Evolutionary conservation across 106 monocot species (phyloP).

Genomic region (Apostasia shenzhenica): DNA sequence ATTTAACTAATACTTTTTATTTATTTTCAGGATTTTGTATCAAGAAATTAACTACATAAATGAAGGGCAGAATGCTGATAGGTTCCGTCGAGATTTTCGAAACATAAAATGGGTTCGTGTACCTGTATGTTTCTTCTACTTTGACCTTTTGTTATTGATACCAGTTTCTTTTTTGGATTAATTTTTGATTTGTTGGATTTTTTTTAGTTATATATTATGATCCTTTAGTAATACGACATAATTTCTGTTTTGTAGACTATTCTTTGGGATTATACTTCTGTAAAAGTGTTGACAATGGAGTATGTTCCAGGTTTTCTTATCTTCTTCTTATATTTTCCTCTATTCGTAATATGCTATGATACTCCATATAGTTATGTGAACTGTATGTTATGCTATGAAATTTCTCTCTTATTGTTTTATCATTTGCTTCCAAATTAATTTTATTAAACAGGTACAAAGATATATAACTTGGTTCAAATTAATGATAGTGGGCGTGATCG

Average conservation of each 20-base stretch:
- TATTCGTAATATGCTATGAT: too few relatives aligned
- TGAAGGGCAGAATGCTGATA: slow-evolving; percentile 99
- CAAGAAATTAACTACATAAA: slow-evolving; percentile 97
- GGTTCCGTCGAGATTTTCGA: slow-evolving; percentile 91
- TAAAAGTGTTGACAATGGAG: slow-evolving; percentile 84
- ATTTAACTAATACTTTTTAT: not conserved
- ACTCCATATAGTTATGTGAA: too few relatives aligned
- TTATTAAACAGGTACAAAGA: slow-evolving; percentile 61
- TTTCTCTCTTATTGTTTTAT: not conserved
- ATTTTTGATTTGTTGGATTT: not conserved
- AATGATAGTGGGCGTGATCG: slow-evolving; percentile 69
- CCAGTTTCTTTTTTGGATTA: not conserved
- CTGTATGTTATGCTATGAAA: not conserved
- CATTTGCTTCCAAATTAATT: not conserved
- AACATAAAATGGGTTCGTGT: slow-evolving; percentile 98
- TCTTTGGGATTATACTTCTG: slow-evolving; percentile 87
- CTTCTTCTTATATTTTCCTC: not conserved
- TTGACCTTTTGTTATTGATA: not conserved
- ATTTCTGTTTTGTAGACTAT: slow-evolving; percentile 42
- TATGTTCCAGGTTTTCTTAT: slow-evolving; percentile 70
- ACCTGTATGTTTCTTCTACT: slow-evolving; percentile 69
- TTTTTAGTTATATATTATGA: not conserved
- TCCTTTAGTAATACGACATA: not conserved
- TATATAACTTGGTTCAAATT: slow-evolving; percentile 60
- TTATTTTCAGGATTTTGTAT: slow-evolving; percentile 69